Evolutionary conservation across 2,329 filamentous ascomycete genomes (phyloP).

Genomic region (Pseudopyricularia cyperi): DNA sequence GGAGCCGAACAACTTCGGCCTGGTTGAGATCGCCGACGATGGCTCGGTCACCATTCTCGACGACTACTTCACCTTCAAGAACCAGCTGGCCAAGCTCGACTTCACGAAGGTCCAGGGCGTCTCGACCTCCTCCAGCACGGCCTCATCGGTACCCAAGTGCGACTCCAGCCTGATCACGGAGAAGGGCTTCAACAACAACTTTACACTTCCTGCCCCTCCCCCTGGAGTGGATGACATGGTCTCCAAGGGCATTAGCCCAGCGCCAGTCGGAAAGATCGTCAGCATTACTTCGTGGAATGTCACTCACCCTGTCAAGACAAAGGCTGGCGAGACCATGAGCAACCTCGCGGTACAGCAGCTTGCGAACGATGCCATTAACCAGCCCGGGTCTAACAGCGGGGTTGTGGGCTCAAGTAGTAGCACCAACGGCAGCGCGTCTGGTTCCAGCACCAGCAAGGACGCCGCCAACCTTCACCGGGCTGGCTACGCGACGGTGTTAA

Average conservation of each 20-base stretch:
- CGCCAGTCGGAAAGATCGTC: constrained; percentile 53
- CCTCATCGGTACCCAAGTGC: constrained; percentile 48
- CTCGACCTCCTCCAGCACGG: constrained; percentile 40
- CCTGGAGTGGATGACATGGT: constrained; percentile 60
- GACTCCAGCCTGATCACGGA: constrained; percentile 50
- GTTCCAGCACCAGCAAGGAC: background rate
- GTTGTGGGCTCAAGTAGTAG: background rate
- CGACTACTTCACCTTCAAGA: constrained; percentile 63
- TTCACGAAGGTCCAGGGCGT: constrained; percentile 51
- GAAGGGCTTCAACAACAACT: constrained; percentile 62
- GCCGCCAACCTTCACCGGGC: background rate
- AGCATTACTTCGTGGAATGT: constrained; percentile 42
- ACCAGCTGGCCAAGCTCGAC: constrained; percentile 64
- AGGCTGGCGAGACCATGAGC: constrained; percentile 44
- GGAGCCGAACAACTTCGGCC: constrained; percentile 52
- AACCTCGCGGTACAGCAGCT: constrained; percentile 35
- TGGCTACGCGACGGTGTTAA: background rate
- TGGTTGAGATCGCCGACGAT: constrained; percentile 48
- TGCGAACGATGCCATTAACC: constrained; percentile 29
- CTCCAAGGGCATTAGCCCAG: constrained; percentile 56
- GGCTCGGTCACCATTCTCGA: constrained; percentile 42
- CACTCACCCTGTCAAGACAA: constrained; percentile 46
- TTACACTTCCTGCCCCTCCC: constrained; percentile 60
- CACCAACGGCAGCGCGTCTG: background rate
- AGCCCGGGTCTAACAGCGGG: constrained; percentile 26